A percentile compares a stretch with the other conserved stretches of the same genome.
phyloP scores from a whole-genome alignment of 768 basidiomycete species.

The Mycena crocata region DNA sequence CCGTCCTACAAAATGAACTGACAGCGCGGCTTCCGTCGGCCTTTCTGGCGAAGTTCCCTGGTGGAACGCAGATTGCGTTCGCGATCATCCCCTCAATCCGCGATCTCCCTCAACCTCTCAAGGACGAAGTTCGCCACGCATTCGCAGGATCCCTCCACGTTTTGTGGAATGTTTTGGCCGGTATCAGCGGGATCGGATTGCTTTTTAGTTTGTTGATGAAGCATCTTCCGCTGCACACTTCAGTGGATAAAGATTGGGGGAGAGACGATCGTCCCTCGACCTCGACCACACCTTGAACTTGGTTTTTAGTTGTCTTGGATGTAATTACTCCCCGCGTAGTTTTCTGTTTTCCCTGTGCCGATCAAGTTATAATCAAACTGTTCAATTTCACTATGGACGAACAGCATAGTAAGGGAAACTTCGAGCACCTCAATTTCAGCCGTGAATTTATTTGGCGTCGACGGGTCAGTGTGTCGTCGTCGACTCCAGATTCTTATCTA shows the following conservation, averaged over 20 bases:
- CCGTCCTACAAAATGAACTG: slow-evolving; percentile 68
- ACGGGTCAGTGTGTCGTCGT: too few relatives aligned
- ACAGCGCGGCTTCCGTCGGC: slow-evolving; percentile 50
- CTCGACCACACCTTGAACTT: too few relatives aligned
- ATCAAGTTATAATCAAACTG: too few relatives aligned
- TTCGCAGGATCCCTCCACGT: slow-evolving; percentile 51
- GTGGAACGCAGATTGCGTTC: slow-evolving; percentile 57
- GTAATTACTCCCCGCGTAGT: too few relatives aligned
- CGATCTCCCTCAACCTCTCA: slow-evolving; percentile 46
- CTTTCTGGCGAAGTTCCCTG: slow-evolving; percentile 48
- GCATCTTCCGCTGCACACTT: slow-evolving; percentile 41
- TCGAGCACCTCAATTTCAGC: too few relatives aligned
- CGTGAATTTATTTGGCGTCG: too few relatives aligned
- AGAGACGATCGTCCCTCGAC: too few relatives aligned
- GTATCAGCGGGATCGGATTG: slow-evolving; percentile 46
- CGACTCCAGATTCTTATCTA: too few relatives aligned
- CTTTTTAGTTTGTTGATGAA: slow-evolving; percentile 45
- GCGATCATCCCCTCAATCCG: slow-evolving; percentile 57
- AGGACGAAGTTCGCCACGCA: slow-evolving; percentile 47
- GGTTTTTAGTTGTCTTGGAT: too few relatives aligned
- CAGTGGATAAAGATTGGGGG: slow-evolving; percentile 41
- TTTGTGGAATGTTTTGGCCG: slow-evolving; percentile 54
- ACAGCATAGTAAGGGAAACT: too few relatives aligned
- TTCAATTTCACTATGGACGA: too few relatives aligned
- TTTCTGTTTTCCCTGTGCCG: too few relatives aligned